Conservation (phyloP, 805 yeast genomes). For the Jamesozyma spencerorum region DNA sequence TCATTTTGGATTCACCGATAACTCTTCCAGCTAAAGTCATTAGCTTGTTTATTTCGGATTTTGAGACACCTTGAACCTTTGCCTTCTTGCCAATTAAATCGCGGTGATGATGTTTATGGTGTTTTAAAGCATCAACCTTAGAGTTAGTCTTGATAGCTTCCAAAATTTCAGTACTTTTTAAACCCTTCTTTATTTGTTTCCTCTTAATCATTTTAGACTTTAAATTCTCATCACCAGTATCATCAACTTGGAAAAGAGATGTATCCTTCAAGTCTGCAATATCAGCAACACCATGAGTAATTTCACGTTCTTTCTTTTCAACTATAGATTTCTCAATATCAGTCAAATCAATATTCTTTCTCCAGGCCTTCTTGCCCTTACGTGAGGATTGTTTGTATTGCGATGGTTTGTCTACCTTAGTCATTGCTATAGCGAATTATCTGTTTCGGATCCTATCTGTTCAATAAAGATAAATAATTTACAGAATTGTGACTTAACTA, state of each 20-base stretch:
- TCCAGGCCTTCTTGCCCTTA: constrained; percentile 93
- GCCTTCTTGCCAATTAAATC: constrained; percentile 33
- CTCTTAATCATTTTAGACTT: constrained; percentile 34
- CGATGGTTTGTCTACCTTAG: constrained; percentile 37
- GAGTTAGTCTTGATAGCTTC: constrained; percentile 48
- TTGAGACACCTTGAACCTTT: constrained; percentile 51
- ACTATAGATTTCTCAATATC: constrained; percentile 70
- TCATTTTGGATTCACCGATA: constrained; percentile 42
- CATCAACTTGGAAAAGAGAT: constrained; percentile 45
- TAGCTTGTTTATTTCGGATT: constrained; percentile 53
- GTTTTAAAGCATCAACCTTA: constrained; percentile 57
- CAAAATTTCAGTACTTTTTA: constrained; percentile 63
- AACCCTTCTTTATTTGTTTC: constrained; percentile 34
- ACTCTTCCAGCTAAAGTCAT: constrained; percentile 71
- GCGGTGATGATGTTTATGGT: constrained; percentile 28
- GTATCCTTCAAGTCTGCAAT: constrained; percentile 19
- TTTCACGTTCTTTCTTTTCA: constrained; percentile 50
- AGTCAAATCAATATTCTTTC: constrained; percentile 82
- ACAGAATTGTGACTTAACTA: too few species aligned
- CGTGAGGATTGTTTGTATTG: constrained; percentile 67
- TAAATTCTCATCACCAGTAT: constrained; percentile 46
- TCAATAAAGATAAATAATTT: too few species aligned
- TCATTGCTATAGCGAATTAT: background rate
- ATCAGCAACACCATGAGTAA: constrained; percentile 28
- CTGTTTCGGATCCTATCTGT: too few species aligned